Evolutionary conservation across 2,329 filamentous ascomycete species (phyloP).

Genomic region (Beauveria bassiana): DNA sequence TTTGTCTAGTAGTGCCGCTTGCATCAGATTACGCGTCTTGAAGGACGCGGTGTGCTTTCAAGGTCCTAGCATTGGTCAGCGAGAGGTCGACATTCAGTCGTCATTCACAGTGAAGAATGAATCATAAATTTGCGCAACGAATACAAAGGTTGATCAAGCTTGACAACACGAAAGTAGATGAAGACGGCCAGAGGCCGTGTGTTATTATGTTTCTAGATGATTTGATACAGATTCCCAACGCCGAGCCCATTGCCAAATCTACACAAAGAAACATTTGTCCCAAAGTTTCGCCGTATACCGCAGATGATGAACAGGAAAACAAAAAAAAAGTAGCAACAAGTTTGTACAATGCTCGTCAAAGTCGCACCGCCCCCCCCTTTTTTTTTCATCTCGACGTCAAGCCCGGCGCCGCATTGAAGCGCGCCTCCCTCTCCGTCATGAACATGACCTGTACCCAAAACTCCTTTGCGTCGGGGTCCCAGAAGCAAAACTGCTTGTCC

Average conservation of each 20-base stretch:
- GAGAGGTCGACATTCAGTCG: background rate
- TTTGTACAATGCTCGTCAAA: background rate
- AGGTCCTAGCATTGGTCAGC: slow-evolving; percentile 3
- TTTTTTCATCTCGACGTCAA: slow-evolving; percentile 37
- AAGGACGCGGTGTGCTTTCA: background rate
- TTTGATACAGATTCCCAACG: background rate
- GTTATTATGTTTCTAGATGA: background rate
- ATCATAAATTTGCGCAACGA: background rate
- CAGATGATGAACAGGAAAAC: too few species aligned
- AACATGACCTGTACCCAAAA: slow-evolving; percentile 98
- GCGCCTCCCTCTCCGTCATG: slow-evolving; percentile 94
- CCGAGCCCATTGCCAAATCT: slow-evolving; percentile 1
- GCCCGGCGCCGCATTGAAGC: slow-evolving; percentile 62
- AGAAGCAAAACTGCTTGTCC: slow-evolving; percentile 87
- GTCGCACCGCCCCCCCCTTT: background rate
- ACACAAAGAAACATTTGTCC: background rate
- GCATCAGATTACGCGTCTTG: background rate
- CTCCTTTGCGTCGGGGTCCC: slow-evolving; percentile 90
- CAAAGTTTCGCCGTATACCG: background rate
- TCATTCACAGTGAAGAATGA: background rate
- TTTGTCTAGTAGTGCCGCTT: background rate
- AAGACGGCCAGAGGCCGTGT: background rate
- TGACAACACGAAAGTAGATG: background rate
- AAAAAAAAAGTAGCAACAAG: background rate
- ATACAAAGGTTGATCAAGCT: background rate